phyloP scores from a whole-genome alignment of 2,329 filamentous ascomycete genomes.

The Penicillium sp. region DNA sequence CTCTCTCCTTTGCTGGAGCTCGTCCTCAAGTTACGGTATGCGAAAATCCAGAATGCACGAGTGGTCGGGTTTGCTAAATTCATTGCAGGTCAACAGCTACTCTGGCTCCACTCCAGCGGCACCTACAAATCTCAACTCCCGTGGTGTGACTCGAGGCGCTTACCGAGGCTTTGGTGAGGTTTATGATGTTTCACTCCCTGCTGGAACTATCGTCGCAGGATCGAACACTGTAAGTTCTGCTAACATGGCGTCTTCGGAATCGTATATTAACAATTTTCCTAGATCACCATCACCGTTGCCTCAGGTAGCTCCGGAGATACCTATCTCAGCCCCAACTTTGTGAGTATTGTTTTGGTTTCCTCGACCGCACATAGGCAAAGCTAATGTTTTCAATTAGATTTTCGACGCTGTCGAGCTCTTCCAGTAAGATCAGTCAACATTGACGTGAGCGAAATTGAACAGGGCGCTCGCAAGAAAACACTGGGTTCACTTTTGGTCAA shows the following conservation, averaged over 20 bases:
- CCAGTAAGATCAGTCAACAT: conserved; percentile 14
- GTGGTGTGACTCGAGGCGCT: conserved; percentile 66
- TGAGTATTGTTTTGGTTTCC: conserved; percentile 19
- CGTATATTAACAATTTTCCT: not conserved
- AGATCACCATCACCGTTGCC: conserved; percentile 59
- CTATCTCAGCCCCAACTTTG: conserved; percentile 61
- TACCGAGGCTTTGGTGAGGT: conserved; percentile 66
- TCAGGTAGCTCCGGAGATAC: conserved; percentile 60
- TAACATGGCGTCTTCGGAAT: not conserved
- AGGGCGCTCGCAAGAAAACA: no score
- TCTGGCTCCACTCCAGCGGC: conserved; percentile 52
- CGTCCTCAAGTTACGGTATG: conserved; percentile 54
- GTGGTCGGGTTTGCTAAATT: not conserved
- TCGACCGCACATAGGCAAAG: not conserved
- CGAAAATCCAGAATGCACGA: not conserved
- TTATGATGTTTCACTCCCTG: conserved; percentile 63
- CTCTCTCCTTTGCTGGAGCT: conserved; percentile 62
- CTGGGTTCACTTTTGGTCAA: no score
- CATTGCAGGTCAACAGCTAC: conserved; percentile 55
- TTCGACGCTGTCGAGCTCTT: conserved; percentile 36
- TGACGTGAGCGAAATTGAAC: no score
- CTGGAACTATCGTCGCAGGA: conserved; percentile 61
- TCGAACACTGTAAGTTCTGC: conserved; percentile 53
- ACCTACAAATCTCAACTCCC: conserved; percentile 64
- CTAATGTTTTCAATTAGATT: conserved; percentile 16